Evolutionary conservation across 495 filamentous ascomycete genomes (phyloP), one percentile per base, ranked within the genome.

Genomic region (Lophiotrema nucula): DNA sequence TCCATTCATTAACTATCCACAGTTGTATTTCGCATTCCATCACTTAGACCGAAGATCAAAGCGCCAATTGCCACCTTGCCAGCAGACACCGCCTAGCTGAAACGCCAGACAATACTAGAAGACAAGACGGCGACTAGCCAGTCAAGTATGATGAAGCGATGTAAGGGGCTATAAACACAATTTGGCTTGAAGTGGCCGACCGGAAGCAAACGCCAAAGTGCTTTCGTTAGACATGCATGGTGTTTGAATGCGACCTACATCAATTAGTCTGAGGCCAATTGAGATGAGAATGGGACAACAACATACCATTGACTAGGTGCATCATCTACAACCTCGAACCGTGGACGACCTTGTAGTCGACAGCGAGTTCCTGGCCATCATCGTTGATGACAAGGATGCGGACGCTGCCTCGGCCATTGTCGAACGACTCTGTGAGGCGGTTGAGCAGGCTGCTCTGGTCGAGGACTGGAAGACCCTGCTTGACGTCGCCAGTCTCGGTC

Each of bases 341-440:
- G 72, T 97, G 95, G 71, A 97, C 88, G 68, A 97, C 87, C 85
- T 96, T 97, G 85, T 91, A 95, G 85, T 98, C 93, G 61, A 98
- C 93, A 63, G 88, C 93, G 71, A 98, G 83, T 83, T 98, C 93
- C 67, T 84, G 84, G 60, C 91, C 92, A 70, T 89, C 82, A 75
- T 98, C 95, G 73, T 85, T 88, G 80, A 98, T 90, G 75, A 98
- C 93, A 56, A 97, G 85, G 68, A 95, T 90, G 57, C 93, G 88
- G 72, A 98, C 87, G 71, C 83, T 88, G 66, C 93, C 93, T 76
- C 91, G 89, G 68, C 93, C 93, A 65, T 90, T 86, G 73, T 86
- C 85, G 76, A 97, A 98, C 65, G 89, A 81, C 63, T 90, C 84
- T 61, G 83, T 82, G 60, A 98, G 85, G 60, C 90, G 87, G 57